Base-by-base conservation (phyloP, 2,329 filamentous ascomycete species). In the Fusarium tuaranense region DNA sequence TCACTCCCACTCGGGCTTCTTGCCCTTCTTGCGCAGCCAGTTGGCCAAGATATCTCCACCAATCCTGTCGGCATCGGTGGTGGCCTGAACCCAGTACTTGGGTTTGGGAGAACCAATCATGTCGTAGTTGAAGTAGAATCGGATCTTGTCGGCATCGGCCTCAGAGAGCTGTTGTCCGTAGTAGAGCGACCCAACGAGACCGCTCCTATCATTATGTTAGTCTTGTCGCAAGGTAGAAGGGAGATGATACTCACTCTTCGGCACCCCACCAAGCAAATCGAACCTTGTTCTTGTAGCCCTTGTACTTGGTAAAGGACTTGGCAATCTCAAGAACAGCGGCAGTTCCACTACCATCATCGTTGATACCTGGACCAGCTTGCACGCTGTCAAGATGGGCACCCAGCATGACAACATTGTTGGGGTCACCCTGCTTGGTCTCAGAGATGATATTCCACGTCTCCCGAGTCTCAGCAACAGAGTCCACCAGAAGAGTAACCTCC, bases 61-160 rank as follows among this genome's bases (percentile, higher is more conserved):
- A 44, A 79, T 70, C 51, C 78, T 72, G 71, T 87, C 83, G 10
- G 80, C 84, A 22, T 85, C 82, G 32, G 80, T 81, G 71, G 83
- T 82, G 51, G 83, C 79, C 65, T 86, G 85, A 9, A 87, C 81
- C 63, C 76, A 78, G 76, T 82, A 87, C 46, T 78, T 72, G 13
- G 85, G 83, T n/a, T 79, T 76, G 5, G 81, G 80, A 18, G 84
- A 86, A n/a, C 83, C 86, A 66, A 93, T 91, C 92, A 93, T 93
- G 82, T 93, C 92, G 77, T 92, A 92, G 84, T 93, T 92, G 80
- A 93, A 88, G 84, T 92, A 92, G 36, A 93, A 89, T 3, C 88
- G 86, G 77, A 93, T 90, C 81, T 90, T 91, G 70, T 88, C 84
- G 0, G 82, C 81, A 53, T 86, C 83, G 2, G 79, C 77, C 25